These are phyloP conservation scores for Diaporthe vexans DNA, from an alignment of 2,329 filamentous ascomycete genomes.

Conservation along the genomic window DNA sequence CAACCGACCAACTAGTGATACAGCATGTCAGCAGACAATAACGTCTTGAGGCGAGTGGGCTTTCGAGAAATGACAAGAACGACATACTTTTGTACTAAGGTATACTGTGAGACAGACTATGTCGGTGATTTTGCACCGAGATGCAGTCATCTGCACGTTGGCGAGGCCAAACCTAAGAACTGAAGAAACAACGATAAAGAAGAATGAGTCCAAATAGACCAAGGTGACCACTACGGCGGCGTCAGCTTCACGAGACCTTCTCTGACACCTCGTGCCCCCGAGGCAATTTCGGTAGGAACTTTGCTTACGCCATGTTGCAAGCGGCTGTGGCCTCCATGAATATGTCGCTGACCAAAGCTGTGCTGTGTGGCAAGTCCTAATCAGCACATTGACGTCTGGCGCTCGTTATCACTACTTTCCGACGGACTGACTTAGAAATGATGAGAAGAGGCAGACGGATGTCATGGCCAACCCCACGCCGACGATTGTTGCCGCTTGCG, in stretches of 20 bases:
- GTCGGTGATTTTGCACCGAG: constrained; percentile 16
- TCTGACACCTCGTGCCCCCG: background rate
- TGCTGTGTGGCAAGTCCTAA: background rate
- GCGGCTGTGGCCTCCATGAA: constrained; percentile 17
- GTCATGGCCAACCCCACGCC: constrained; percentile 20
- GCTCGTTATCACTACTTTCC: too few relatives aligned
- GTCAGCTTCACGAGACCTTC: constrained; percentile 1
- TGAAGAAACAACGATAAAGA: background rate
- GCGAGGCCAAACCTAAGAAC: constrained; percentile 12
- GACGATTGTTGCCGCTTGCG: constrained; percentile 14
- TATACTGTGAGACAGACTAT: constrained; percentile 14
- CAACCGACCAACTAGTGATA: background rate
- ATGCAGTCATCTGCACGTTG: background rate
- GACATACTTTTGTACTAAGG: constrained; percentile 22
- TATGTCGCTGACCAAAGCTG: constrained; percentile 19
- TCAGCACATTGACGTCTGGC: background rate
- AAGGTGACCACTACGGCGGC: constrained; percentile 1
- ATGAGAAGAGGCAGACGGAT: constrained; percentile 19
- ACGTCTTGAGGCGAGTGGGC: too few relatives aligned
- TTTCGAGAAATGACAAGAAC: too few relatives aligned
- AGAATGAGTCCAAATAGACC: constrained; percentile 10
- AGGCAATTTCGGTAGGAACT: too few relatives aligned
- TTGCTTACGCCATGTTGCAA: constrained; percentile 24
- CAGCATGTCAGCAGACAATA: background rate
- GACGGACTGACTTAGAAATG: constrained; percentile 21